These are phyloP conservation scores for Paecilomyces formosus DNA, from an alignment of 2,329 filamentous ascomycete species.

Conservation along the genomic window DNA sequence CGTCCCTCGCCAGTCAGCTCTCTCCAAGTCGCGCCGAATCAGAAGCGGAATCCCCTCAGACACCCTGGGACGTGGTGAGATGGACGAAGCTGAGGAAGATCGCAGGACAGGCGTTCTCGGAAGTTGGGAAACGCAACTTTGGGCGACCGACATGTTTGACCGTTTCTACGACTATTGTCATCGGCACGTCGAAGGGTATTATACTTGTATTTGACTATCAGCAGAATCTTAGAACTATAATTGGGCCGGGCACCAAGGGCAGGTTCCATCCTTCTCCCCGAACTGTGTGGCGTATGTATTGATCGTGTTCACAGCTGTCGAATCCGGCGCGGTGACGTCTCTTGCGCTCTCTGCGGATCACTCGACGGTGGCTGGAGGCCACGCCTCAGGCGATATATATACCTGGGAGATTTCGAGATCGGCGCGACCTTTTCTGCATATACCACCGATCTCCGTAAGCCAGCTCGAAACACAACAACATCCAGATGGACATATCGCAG, in stretches of 20 bases:
- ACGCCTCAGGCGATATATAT: constrained; percentile 85
- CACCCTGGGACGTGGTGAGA: constrained; percentile 92
- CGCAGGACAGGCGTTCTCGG: constrained; percentile 82
- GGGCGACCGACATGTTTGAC: constrained; percentile 83
- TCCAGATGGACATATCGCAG: constrained; percentile 74
- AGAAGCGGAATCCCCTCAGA: constrained; percentile 63
- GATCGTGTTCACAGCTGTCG: constrained; percentile 58
- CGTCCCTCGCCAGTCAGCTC: constrained; percentile 67
- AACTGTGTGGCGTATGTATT: background rate
- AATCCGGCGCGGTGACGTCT: constrained; percentile 80
- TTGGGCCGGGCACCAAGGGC: constrained; percentile 89
- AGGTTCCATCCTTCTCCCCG: constrained; percentile 15
- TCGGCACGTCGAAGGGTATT: constrained; percentile 91
- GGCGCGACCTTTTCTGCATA: constrained; percentile 81
- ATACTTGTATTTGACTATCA: constrained; percentile 96
- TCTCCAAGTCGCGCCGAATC: constrained; percentile 49
- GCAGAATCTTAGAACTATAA: constrained; percentile 87
- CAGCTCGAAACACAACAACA: constrained; percentile 59
- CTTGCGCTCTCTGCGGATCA: constrained; percentile 91
- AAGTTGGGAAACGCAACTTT: constrained; percentile 85
- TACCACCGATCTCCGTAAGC: constrained; percentile 64
- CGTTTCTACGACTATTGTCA: constrained; percentile 77
- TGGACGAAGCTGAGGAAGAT: constrained; percentile 94
- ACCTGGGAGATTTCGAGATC: constrained; percentile 87
- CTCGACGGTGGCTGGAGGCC: constrained; percentile 81